Evolutionary conservation across 805 yeast species (phyloP), one percentile per base, ranked within the genome.

Genomic region (Nakazawaea wyomingensis): DNA sequence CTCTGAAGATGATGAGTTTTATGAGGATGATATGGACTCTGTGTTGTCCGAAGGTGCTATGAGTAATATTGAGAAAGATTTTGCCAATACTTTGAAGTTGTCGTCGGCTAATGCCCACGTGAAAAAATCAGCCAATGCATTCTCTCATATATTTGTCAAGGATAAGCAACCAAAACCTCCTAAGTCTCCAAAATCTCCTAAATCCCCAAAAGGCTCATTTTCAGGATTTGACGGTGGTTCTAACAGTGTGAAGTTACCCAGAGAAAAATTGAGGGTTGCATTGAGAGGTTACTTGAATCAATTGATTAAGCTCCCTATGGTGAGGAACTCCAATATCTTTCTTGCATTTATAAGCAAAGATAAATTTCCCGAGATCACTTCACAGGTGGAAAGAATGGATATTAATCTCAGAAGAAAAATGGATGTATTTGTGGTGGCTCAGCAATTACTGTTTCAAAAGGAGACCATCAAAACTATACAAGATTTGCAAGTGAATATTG

Each of bases 191-290:
- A 14, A n/a, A 14, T 9, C 39, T 11, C 18, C 26, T 6, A 11
- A 13, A 6, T n/a, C 30, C 11, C 31, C 36, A 10, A 30, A 13
- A 26, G n/a, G 34, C 37, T 28, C 26, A 40, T 9, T 11, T 9
- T 24, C 27, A 2, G 27, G 27, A 9, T 26, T 20, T 45, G 20
- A 14, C 32, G 21, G 34, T 14, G 16, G 7, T n/a, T n/a, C n/a
- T 29, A 29, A 11, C 16, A n/a, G 18, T 16, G 46, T 47, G 6
- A 59, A 56, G 29, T 66, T 85, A 24, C 75, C 80, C 2, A 72
- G 95, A 22, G 98, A 91, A 58, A 81, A 79, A 50, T 73, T 87
- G 51, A 68, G 98, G 34, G 69, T 88, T 8, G 76, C 95, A 0
- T 67, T 91, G 35, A 69, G 97, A 37, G 85, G 88, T 0, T 91